Evolutionary conservation across 2,329 filamentous ascomycete genomes (phyloP).

Genomic region (Trichoderma pleuroti): DNA sequence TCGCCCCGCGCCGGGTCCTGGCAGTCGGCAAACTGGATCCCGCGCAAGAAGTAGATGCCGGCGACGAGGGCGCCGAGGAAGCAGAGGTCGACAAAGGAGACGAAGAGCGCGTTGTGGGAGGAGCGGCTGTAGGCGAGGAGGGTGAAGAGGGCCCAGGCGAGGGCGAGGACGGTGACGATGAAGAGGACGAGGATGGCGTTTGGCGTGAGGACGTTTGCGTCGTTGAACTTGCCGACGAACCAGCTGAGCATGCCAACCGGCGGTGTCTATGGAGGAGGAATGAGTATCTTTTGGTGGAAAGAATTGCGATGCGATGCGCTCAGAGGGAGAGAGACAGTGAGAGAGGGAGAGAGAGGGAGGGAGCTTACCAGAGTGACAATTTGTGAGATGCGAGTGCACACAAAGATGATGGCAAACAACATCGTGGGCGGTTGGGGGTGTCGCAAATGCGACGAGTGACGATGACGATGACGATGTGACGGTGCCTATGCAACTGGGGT

Average conservation of each 20-base stretch:
- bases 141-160: conserved; percentile 62
- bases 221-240: conserved; percentile 60
- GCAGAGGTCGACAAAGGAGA: conserved; percentile 56
- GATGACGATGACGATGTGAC: background rate
- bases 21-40: conserved; percentile 65
- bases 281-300: background rate
- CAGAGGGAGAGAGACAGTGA: background rate
- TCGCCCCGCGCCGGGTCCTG: conserved; percentile 49
- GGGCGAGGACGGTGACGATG: conserved; percentile 61
- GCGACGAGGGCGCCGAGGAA: conserved; percentile 64
- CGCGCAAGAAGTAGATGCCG: conserved; percentile 56
- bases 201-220: conserved; percentile 56
- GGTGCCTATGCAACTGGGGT: background rate
- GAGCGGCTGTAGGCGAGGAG: conserved; percentile 65
- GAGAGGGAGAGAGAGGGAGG: background rate
- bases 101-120: conserved; percentile 57
- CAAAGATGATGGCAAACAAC: conserved; percentile 62
- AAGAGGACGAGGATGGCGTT: conserved; percentile 63
- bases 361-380: conserved; percentile 60
- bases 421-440: conserved; percentile 41
- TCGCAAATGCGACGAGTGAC: background rate
- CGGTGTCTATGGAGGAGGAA: conserved; percentile 50
- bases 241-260: conserved; percentile 64
- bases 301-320: background rate
- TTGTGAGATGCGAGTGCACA: conserved; percentile 59